phyloP scores from a whole-genome alignment of 192 early-diverging fungal genomes.

The Umbelopsis sp. region DNA sequence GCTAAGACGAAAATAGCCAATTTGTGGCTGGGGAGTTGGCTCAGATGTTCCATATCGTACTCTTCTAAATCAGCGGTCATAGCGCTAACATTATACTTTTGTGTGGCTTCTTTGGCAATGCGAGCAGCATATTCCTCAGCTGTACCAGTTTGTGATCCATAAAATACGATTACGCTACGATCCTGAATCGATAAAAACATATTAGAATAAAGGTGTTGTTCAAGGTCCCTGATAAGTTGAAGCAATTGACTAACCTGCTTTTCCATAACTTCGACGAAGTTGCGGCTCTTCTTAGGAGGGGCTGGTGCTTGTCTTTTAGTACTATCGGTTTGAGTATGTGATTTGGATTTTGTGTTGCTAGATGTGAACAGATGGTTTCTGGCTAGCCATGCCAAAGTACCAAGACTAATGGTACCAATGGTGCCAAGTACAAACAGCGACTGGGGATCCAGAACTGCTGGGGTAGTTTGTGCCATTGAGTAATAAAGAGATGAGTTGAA shows the following conservation, averaged over 20 bases:
- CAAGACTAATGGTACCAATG: conserved; percentile 41
- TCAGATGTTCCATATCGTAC: conserved; percentile 85
- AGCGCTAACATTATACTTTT: conserved; percentile 68
- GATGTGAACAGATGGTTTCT: conserved; percentile 26
- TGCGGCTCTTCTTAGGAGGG: conserved; percentile 18
- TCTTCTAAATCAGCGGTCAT: conserved; percentile 87
- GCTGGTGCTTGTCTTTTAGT: background rate
- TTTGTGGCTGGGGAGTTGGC: conserved; percentile 62
- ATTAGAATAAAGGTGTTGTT: background rate
- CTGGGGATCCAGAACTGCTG: conserved; percentile 21
- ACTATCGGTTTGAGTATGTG: background rate
- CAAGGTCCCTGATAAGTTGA: background rate
- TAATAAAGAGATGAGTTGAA: conserved; percentile 1
- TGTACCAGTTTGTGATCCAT: conserved; percentile 98
- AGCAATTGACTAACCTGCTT: conserved; percentile 40
- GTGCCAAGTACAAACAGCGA: conserved; percentile 41
- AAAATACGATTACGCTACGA: conserved; percentile 83
- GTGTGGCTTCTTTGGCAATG: conserved; percentile 79
- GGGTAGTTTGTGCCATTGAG: conserved; percentile 4
- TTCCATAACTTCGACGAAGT: conserved; percentile 53
- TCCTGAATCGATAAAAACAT: conserved; percentile 38
- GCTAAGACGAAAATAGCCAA: conserved; percentile 91
- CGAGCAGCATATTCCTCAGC: conserved; percentile 97
- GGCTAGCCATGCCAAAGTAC: conserved; percentile 3
- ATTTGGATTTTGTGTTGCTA: background rate